Percentiles rank a stretch among this genome's conserved stretches.
These are phyloP conservation scores for Hericium rajendrae DNA, from an alignment of 768 basidiomycete genomes.

Conservation along the genomic window DNA sequence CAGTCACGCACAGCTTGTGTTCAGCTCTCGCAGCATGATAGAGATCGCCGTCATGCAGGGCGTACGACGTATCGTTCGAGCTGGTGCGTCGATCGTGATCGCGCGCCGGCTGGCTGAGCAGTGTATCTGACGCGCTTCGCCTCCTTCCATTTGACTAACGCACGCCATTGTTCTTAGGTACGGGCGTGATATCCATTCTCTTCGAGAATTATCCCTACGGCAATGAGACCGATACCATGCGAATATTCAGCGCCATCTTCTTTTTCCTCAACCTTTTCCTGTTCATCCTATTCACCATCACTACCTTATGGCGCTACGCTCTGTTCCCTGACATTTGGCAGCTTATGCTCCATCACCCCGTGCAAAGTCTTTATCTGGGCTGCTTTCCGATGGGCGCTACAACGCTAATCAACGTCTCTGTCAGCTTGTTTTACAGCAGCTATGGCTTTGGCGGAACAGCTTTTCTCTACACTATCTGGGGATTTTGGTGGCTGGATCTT, in stretches of 20 bases:
- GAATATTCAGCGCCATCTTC: conserved; percentile 35
- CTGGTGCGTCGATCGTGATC: no score
- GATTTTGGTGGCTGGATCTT: conserved; percentile 61
- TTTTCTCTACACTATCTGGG: conserved; percentile 51
- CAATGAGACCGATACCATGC: conserved; percentile 28
- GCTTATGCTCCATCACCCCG: conserved; percentile 39
- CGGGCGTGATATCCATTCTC: conserved; percentile 44
- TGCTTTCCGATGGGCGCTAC: conserved; percentile 50
- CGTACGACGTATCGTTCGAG: no score
- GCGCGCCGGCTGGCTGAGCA: no score
- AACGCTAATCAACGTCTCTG: conserved; percentile 45
- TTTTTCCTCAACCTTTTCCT: conserved; percentile 52
- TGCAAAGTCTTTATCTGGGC: conserved; percentile 40
- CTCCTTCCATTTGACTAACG: neutral
- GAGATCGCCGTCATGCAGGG: no score
- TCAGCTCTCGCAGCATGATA: neutral
- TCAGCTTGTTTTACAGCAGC: conserved; percentile 33
- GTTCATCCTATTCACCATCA: conserved; percentile 38
- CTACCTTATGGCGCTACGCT: conserved; percentile 41
- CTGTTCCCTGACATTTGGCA: conserved; percentile 42
- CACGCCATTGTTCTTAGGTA: conserved; percentile 23
- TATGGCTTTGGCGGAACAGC: conserved; percentile 39
- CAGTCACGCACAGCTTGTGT: neutral
- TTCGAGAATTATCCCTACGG: conserved; percentile 52
- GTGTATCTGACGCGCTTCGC: neutral